Base-by-base conservation (phyloP, 2,329 filamentous ascomycete species). In the Xylariaceae sp. region DNA sequence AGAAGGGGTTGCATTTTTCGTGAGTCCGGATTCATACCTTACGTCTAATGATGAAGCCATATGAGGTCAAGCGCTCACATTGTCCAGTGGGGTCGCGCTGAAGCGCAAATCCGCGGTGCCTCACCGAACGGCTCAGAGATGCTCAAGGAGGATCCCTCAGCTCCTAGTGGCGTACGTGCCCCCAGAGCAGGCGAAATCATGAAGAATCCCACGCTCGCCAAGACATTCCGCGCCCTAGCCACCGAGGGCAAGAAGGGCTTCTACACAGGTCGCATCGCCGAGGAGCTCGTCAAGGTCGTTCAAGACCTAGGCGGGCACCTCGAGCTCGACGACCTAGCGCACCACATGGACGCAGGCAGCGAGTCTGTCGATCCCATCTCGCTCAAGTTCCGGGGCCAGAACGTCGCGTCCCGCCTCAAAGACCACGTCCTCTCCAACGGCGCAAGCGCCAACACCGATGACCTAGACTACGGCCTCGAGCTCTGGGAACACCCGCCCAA, bases 401-500 rank as follows among this genome's bases (percentile, higher is more conserved):
- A 68, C 3, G 62, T 69, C 0, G 48, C 47, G 2, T 49, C 64
- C 8, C 42, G 39, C 15, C 43, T 55, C 22, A 43, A 50, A 35
- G 51, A 53, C 17, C 44, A 43, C n/a, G 42, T 57, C 8, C 40
- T 67, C 39, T 66, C 70, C 8, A 63, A 71, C 29, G 67, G 66
- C 26, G 57, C 64, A 29, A 37, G 13, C 9, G 34, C 68, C 56
- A 69, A 31, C 4, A 50, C 17, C 3, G 61, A 64, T 4, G 53
- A 60, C 43, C 55, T 62, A 18, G 68, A 73, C 38, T 64, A 70
- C 11, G 81, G 81, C 9, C 76, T 96, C 32, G 83, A 95, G 58
- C 71, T 98, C 1, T 97, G 91, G 91, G 93, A 98, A 60, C 91
- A 97, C 60, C 90, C 91, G 28, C 93, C 93, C 8, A 97, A 97